Evolutionary conservation across 345 rosid species (phyloP), one percentile per base, ranked within the genome.

Genomic region (Lepidium didymum): DNA sequence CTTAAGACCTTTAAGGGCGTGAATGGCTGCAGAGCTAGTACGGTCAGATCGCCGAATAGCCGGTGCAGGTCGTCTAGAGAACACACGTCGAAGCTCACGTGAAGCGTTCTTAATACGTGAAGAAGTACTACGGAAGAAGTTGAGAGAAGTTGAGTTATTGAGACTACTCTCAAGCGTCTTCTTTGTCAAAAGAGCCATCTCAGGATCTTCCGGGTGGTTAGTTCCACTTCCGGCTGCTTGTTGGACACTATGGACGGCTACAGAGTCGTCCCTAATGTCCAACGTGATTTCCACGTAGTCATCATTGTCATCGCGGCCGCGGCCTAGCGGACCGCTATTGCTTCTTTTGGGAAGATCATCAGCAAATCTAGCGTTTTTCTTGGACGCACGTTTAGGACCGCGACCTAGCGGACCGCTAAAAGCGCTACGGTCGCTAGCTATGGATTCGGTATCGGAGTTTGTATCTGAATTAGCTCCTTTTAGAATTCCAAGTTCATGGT

Each of bases 161-260:
- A 75, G 74, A 29, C 38, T 68, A 15, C 67, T 68, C 77, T 86
- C 96, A n/a, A 87, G 77, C 6, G 90, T 84, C 76, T 77, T 77
- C 85, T 70, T 85, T 6, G 92, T 86, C 12, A 92, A 79, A 15
- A 87, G 79, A 1, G 96, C 63, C 41, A 90, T 63, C 76, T 86
- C 93, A 0, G 95, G 93, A 51, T 90, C 96, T 51, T 90, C 91
- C 0, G 51, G 10, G 4, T 69, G 51, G 2, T 68, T 55, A 12
- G 21, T 23, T 10, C 74, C 72, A 13, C 70, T 69, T 5, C 71
- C 84, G 8, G 84, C 85, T 7, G 94, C 90, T 4, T 83, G 77
- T 10, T 89, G 89, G 45, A 92, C 96, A 62, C 98, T 89, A 77
- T 92, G 96, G 12, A 92, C 96, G 8, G 88, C 94, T 3, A 91